Percentiles rank a stretch among this genome's conserved stretches.
Conservation (phyloP, 2,329 filamentous ascomycete genomes). For the Didymella sp. region DNA sequence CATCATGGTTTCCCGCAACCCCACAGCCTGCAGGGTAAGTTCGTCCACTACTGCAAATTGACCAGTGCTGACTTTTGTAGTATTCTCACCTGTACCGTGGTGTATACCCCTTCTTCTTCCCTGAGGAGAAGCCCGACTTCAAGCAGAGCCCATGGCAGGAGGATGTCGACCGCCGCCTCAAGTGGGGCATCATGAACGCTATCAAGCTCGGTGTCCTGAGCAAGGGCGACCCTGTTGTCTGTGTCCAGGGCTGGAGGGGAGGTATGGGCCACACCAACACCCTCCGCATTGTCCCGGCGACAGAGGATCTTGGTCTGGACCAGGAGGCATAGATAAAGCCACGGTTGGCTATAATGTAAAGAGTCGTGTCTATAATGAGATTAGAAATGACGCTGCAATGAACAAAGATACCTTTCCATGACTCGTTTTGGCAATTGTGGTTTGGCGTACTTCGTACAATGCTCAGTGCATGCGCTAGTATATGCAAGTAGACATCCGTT, state of each 20-base stretch:
- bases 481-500: slow-evolving; percentile 25
- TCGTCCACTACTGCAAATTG: background rate
- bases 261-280: slow-evolving; percentile 94
- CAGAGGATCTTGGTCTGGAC: slow-evolving; percentile 59
- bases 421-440: slow-evolving; percentile 35
- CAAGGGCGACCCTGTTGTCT: slow-evolving; percentile 77
- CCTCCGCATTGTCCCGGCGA: slow-evolving; percentile 59
- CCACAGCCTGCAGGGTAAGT: slow-evolving; percentile 74
- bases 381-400: slow-evolving; percentile 19
- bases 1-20: slow-evolving; percentile 96
- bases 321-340: slow-evolving; percentile 50
- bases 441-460: slow-evolving; percentile 29
- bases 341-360: slow-evolving; percentile 20
- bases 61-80: slow-evolving; percentile 42
- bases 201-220: slow-evolving; percentile 79
- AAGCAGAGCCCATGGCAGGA: slow-evolving; percentile 94
- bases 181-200: slow-evolving; percentile 91
- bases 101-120: slow-evolving; percentile 96
- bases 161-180: slow-evolving; percentile 96
- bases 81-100: slow-evolving; percentile 96
- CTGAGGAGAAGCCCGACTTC: slow-evolving; percentile 94
- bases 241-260: slow-evolving; percentile 90
- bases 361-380: slow-evolving; percentile 20
- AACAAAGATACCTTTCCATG: slow-evolving; percentile 28
- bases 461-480: slow-evolving; percentile 36